These are phyloP conservation scores for Aspergillus sp. DNA, from an alignment of 2,329 filamentous ascomycete species.

Conservation along the genomic window DNA sequence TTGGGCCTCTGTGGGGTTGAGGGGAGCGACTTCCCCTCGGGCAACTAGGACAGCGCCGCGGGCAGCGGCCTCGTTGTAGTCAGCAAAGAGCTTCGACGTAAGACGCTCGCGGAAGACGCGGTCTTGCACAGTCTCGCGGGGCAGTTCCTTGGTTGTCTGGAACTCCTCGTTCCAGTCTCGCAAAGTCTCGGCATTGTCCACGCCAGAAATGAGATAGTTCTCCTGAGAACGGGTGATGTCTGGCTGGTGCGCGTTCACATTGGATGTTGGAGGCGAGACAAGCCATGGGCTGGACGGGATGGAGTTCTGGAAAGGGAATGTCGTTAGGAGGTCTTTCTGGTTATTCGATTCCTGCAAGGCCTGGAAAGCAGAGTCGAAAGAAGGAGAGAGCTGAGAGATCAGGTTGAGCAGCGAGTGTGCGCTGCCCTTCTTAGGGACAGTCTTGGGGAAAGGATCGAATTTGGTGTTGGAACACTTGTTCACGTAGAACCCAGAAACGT, in stretches of 20 bases:
- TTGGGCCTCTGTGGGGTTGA: constrained; percentile 89
- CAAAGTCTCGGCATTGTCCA: constrained; percentile 90
- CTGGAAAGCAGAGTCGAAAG: constrained; percentile 74
- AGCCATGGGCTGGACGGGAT: constrained; percentile 92
- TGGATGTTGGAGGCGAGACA: constrained; percentile 65
- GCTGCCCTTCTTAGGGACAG: constrained; percentile 72
- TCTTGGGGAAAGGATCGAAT: constrained; percentile 84
- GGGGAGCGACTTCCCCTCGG: constrained; percentile 83
- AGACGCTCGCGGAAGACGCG: constrained; percentile 92
- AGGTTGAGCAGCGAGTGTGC: constrained; percentile 86
- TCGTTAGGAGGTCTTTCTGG: constrained; percentile 81
- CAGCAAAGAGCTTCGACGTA: constrained; percentile 92
- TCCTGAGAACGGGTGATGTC: constrained; percentile 92
- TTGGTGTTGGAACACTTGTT: constrained; percentile 95
- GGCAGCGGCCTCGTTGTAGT: constrained; percentile 94
- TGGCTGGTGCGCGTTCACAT: constrained; percentile 69
- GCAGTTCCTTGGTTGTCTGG: constrained; percentile 91
- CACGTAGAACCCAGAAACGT: constrained; percentile 93
- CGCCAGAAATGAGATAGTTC: constrained; percentile 82
- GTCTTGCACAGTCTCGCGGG: constrained; percentile 90
- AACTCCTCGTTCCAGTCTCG: constrained; percentile 99
- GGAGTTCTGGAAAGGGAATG: constrained; percentile 93
- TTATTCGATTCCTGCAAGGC: constrained; percentile 82
- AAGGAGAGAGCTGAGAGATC: constrained; percentile 75
- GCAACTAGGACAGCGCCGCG: constrained; percentile 90